Evolutionary conservation across 768 basidiomycete genomes (phyloP), one percentile per base, ranked within the genome.

Genomic region (Suillus ampliporus): DNA sequence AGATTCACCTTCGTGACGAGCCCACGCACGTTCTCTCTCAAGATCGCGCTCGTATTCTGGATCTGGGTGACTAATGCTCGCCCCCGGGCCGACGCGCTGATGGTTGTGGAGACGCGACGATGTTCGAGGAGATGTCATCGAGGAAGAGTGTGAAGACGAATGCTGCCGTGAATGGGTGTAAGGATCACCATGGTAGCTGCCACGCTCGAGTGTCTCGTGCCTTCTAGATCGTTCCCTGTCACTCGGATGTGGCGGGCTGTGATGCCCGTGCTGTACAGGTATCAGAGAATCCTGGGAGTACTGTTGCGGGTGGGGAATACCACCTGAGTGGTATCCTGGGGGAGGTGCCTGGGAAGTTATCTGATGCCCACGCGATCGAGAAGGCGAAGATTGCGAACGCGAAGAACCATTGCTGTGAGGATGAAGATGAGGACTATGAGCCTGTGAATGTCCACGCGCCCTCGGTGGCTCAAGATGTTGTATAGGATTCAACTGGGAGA

Each of bases 81-180:
- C 79, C 4, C 81, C 87, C 44, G 88, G 87, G 8, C 88, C 89
- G 68, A 88, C 70, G 60, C 88, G 86, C 73, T 89, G 89, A 74
- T 90, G 89, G 63, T 80, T 80, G 72, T 90, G 90, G 52, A 82
- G 73, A 68, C 83, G 82, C 59, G 78, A 71, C 64, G 71, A 72
- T 69, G 74, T 72, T 68, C 76, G 74, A 65, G 81, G 77, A 52
- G 74, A 75, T 64, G 74, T 48, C 63, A 75, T 56, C 15, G 74
- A 61, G 54, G 78, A 72, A 5, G 77, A 72, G 19, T 79, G 73
- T 35, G 74, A 71, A 48, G 77, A 79, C 47, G 68, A 58, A 56
- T 72, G 78, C 38, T 69, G 74, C 52, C 72, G 71, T 26, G 67
- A 69, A 51, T 75, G 76, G 48, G 74, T 63, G 61, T 76, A 79